Evolutionary conservation across 306 rosid genomes (phyloP).

Genomic region (Vigna nakashimae): DNA sequence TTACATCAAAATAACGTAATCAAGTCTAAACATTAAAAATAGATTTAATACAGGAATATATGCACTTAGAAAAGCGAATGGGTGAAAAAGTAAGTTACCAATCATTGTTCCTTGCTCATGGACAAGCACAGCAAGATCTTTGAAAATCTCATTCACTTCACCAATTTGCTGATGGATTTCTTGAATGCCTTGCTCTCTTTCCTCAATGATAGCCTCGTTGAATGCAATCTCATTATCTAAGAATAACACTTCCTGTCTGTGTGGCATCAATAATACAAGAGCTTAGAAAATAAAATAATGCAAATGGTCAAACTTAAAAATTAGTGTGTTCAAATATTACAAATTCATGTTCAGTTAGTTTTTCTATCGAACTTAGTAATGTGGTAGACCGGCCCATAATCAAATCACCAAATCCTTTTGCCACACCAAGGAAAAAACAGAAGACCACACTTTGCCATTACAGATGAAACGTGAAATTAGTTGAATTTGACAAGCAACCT

Average conservation of each 20-base stretch:
- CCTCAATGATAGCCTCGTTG: constrained; percentile 97
- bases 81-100: constrained; percentile 52
- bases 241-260: constrained; percentile 91
- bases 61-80: constrained; percentile 1
- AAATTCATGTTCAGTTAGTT: constrained; percentile 17
- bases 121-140: constrained; percentile 93
- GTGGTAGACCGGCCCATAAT: constrained; percentile 10
- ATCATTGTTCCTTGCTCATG: constrained; percentile 96
- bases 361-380: constrained; percentile 17
- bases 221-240: constrained; percentile 88
- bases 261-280: constrained; percentile 48
- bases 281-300: constrained; percentile 32
- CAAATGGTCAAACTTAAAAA: constrained; percentile 27
- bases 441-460: constrained; percentile 4
- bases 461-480: background rate
- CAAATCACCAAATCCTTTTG: background rate
- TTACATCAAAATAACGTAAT: constrained; percentile 42
- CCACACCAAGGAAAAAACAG: background rate
- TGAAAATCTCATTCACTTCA: constrained; percentile 94
- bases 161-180: constrained; percentile 97
- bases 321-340: constrained; percentile 27
- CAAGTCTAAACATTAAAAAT: constrained; percentile 17
- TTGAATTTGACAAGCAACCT: constrained; percentile 1
- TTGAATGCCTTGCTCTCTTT: constrained; percentile 97
- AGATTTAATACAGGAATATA: constrained; percentile 1